Percentiles rank a stretch among this genome's conserved stretches.
Conservation (phyloP, 805 yeast genomes). For the Pichia sporocuriosa region DNA sequence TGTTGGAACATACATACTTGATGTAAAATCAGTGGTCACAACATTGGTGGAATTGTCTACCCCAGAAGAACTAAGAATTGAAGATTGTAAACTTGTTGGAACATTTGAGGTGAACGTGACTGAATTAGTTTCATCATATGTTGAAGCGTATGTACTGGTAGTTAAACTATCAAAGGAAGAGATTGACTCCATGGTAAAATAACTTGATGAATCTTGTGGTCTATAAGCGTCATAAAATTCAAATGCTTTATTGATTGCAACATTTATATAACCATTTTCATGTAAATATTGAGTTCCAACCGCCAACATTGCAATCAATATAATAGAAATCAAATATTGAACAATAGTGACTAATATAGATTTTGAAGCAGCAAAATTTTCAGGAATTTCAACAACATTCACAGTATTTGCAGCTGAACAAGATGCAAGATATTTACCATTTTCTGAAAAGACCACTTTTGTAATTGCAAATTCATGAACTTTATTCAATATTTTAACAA, state of each 20-base stretch:
- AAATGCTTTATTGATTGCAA: conserved; percentile 17
- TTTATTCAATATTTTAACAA: conserved; percentile 44
- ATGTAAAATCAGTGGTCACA: neutral
- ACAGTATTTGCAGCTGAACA: conserved; percentile 74
- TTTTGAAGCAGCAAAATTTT: conserved; percentile 35
- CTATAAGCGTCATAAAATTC: conserved; percentile 21
- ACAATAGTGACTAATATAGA: conserved; percentile 28
- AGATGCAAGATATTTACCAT: conserved; percentile 60
- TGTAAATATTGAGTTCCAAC: conserved; percentile 24
- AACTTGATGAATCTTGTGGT: conserved; percentile 28
- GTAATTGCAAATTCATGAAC: conserved; percentile 80
- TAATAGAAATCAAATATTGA: conserved; percentile 22
- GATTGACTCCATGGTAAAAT: conserved; percentile 30
- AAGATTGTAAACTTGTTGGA: neutral
- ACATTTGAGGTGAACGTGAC: no score
- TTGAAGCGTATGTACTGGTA: conserved; percentile 1
- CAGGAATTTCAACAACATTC: conserved; percentile 55
- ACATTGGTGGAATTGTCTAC: neutral
- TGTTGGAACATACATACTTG: neutral
- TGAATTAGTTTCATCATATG: no score
- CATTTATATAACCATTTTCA: conserved; percentile 24
- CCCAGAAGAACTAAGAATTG: neutral
- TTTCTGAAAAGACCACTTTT: conserved; percentile 58
- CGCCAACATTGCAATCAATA: conserved; percentile 22
- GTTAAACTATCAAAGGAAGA: conserved; percentile 9